Conservation (phyloP, 805 yeast genomes). For the Ogataea dorogensis region DNA sequence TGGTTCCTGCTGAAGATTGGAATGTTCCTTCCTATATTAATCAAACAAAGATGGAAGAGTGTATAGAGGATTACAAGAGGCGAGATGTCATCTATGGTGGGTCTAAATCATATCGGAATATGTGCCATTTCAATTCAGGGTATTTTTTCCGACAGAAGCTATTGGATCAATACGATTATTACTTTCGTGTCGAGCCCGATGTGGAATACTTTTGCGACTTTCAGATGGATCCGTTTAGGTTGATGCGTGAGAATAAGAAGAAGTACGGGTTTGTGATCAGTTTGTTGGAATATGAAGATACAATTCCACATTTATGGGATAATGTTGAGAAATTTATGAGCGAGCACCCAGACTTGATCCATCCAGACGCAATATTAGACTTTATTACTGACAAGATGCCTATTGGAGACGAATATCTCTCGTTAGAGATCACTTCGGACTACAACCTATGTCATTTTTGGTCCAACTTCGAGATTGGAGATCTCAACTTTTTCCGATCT, state of each 20-base stretch:
- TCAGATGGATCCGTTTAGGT: slow-evolving; percentile 81
- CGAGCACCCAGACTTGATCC: slow-evolving; percentile 59
- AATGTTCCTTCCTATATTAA: slow-evolving; percentile 72
- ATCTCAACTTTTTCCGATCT: slow-evolving; percentile 66
- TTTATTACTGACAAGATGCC: slow-evolving; percentile 55
- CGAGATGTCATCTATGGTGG: slow-evolving; percentile 61
- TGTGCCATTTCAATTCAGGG: slow-evolving; percentile 95
- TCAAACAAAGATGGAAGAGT: slow-evolving; percentile 47
- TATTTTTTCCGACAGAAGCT: slow-evolving; percentile 79
- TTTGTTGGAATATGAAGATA: slow-evolving; percentile 75
- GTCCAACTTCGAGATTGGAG: slow-evolving; percentile 82
- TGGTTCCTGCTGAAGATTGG: slow-evolving; percentile 73
- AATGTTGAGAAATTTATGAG: slow-evolving; percentile 62
- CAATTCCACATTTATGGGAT: slow-evolving; percentile 85
- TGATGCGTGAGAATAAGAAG: slow-evolving; percentile 72
- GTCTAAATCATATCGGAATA: slow-evolving; percentile 74
- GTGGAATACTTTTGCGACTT: slow-evolving; percentile 87
- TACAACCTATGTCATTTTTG: slow-evolving; percentile 85
- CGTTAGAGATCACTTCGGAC: slow-evolving; percentile 45
- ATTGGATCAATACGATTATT: slow-evolving; percentile 73
- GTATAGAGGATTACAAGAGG: slow-evolving; percentile 43
- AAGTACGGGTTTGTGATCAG: slow-evolving; percentile 87
- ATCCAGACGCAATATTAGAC: slow-evolving; percentile 59
- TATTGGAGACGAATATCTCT: slow-evolving; percentile 40
- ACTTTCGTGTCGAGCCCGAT: slow-evolving; percentile 95